These are phyloP conservation scores for Lasiosphaeria ovina DNA, from an alignment of 495 filamentous ascomycete genomes.

Conservation along the genomic window DNA sequence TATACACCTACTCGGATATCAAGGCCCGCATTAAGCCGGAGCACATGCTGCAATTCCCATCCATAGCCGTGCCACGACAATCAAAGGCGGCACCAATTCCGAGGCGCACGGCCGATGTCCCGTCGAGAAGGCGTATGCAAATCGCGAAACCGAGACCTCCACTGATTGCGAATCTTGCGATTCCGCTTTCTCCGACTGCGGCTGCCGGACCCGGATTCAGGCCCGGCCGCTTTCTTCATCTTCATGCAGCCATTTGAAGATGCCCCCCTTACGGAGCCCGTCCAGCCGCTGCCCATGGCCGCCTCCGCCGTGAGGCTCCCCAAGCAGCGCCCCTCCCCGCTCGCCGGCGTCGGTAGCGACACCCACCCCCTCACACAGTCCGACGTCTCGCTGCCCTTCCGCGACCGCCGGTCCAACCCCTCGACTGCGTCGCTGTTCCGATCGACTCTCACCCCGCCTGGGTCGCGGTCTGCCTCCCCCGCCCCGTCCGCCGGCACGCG, in stretches of 20 bases:
- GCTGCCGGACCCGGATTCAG: background rate
- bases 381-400: conserved; percentile 47
- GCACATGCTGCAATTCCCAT: background rate
- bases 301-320: conserved; percentile 38
- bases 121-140: too few relatives aligned
- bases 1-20: background rate
- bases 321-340: conserved; percentile 36
- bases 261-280: conserved; percentile 38
- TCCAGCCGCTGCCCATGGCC: conserved; percentile 43
- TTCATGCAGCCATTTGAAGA: conserved; percentile 47
- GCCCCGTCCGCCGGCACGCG: conserved; percentile 42
- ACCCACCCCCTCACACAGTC: conserved; percentile 36
- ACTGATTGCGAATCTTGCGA: too few relatives aligned
- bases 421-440: conserved; percentile 60
- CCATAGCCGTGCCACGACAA: background rate
- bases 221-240: conserved; percentile 7
- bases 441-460: conserved; percentile 52
- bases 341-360: conserved; percentile 21
- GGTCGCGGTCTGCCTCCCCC: conserved; percentile 58
- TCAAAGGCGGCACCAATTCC: background rate
- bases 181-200: too few relatives aligned
- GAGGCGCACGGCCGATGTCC: background rate
- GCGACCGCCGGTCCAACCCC: conserved; percentile 46
- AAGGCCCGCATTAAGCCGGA: background rate
- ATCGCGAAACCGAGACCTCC: too few relatives aligned